These are phyloP conservation scores for Edaphochlamys debaryana DNA, from an alignment of 139 green algal species.

Conservation along the genomic window DNA sequence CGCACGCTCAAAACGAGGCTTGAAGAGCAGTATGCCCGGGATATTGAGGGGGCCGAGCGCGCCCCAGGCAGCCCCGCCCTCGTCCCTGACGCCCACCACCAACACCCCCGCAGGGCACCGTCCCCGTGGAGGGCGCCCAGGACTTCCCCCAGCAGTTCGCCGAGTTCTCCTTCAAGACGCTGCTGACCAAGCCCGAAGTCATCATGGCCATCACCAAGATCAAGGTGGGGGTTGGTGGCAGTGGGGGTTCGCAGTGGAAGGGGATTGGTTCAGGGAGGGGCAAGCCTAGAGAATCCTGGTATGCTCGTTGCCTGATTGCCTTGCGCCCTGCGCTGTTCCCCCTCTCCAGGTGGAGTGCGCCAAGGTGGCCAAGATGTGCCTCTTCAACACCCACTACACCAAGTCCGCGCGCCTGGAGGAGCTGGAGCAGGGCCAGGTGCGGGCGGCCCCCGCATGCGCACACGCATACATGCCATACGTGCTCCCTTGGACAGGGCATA, in stretches of 20 bases:
- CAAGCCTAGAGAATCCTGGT: too few relatives aligned
- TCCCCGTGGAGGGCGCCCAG: slow-evolving; percentile 57
- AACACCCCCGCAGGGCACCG: slow-evolving; percentile 60
- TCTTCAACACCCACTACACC: slow-evolving; percentile 74
- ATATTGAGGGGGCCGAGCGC: too few relatives aligned
- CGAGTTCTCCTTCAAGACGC: slow-evolving; percentile 81
- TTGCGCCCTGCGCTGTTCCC: too few relatives aligned
- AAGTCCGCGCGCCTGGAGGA: slow-evolving; percentile 83
- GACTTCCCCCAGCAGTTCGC: slow-evolving; percentile 81
- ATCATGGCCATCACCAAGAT: slow-evolving; percentile 67
- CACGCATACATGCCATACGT: too few relatives aligned
- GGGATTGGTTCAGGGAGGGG: not conserved
- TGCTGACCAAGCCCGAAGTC: slow-evolving; percentile 83
- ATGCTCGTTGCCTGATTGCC: too few relatives aligned
- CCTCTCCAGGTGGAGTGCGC: slow-evolving; percentile 24
- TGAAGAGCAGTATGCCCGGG: too few relatives aligned
- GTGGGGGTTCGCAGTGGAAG: slow-evolving; percentile 56
- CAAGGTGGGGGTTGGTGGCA: slow-evolving; percentile 53
- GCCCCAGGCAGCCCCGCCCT: too few relatives aligned
- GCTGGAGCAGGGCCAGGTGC: slow-evolving; percentile 81
- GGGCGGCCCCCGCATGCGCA: not conserved
- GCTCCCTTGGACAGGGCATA: too few relatives aligned
- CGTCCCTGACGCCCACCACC: too few relatives aligned
- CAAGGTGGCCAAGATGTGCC: slow-evolving; percentile 75
- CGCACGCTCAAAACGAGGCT: too few relatives aligned